Evolutionary conservation across 2,329 filamentous ascomycete species (phyloP), one percentile per base, ranked within the genome.

Genomic region (Claviceps sp.): DNA sequence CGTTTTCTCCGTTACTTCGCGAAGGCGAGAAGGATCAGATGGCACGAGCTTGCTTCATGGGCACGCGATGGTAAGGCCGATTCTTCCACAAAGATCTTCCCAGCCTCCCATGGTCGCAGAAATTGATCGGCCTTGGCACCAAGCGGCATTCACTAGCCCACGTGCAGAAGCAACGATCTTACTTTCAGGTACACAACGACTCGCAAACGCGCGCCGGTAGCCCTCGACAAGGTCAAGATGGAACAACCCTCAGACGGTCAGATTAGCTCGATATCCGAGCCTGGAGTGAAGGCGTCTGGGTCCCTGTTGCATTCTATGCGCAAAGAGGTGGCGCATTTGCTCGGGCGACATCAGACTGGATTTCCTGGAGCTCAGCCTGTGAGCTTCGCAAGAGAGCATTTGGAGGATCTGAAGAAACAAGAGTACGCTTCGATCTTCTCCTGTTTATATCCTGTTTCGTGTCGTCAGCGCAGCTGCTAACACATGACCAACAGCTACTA

Each of bases 321-420:
- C 54, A 72, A 73, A 54, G 84, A 88, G 64, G 87, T 95, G 53
- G 85, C 87, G 26, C 64, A 74, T 5, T 76, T 96, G 45, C 78
- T 98, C n/a, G 76, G 78, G 17, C 79, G 89, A 59, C 75, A 76
- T 50, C 82, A 79, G 58, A 70, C 72, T 23, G 76, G 71, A 57
- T 98, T 98, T 60, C 90, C 93, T 0, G 93, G 82, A 61, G 91
- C 93, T 49, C 93, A 98, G 67, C 93, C 93, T 14, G 90, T 98
- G 57, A 95, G 88, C 62, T 98, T 98, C 65, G 77, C 86, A 51
- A 77, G 85, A 53, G 76, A 80, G 60, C 93, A 98, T 67, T 69
- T 97, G 9, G 72, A 82, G n/a, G 89, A 94, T 70, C 77, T 98
- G 38, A 81, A 84, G 55, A 76, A 77, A 53, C 76, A 86, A 63